Conservation (phyloP, 2,329 filamentous ascomycete species). For the Alternaria novae-zelandiae region DNA sequence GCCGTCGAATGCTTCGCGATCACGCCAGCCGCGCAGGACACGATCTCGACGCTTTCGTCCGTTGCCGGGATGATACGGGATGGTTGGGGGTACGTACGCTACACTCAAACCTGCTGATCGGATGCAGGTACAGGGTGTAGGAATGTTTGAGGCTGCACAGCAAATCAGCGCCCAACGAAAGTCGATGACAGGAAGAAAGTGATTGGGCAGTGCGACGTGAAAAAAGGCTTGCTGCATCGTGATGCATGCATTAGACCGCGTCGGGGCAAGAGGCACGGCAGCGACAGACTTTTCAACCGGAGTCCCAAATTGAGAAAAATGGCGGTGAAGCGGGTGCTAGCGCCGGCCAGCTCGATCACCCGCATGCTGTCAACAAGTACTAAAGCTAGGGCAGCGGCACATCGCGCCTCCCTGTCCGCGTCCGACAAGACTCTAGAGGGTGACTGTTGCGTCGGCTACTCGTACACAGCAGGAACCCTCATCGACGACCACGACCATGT, state of each 20-base stretch:
- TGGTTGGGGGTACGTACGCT: conserved; percentile 7
- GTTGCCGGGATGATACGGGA: conserved; percentile 20
- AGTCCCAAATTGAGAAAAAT: conserved; percentile 9
- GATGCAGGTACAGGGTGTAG: conserved; percentile 16
- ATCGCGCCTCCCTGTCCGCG: conserved; percentile 19
- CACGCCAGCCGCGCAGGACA: conserved; percentile 17
- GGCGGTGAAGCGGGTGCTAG: conserved; percentile 22
- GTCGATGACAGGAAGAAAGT: neutral
- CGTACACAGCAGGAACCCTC: conserved; percentile 20
- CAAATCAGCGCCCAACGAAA: conserved; percentile 7
- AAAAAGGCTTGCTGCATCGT: conserved; percentile 3
- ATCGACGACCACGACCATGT: conserved; percentile 28
- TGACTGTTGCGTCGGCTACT: conserved; percentile 19
- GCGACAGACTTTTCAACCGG: conserved; percentile 12
- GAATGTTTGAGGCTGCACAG: conserved; percentile 1
- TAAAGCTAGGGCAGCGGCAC: conserved; percentile 19
- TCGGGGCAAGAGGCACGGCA: conserved; percentile 9
- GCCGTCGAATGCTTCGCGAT: conserved; percentile 1
- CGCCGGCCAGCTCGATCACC: conserved; percentile 13
- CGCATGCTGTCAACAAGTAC: conserved; percentile 18
- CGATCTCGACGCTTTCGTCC: conserved; percentile 23
- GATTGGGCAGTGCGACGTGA: conserved; percentile 4
- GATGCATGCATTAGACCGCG: conserved; percentile 2
- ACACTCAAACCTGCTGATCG: conserved; percentile 7
- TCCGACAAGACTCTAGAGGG: conserved; percentile 19